Base-by-base conservation (phyloP, 352 stramenopile species). In the Globisporangium spinosum region DNA sequence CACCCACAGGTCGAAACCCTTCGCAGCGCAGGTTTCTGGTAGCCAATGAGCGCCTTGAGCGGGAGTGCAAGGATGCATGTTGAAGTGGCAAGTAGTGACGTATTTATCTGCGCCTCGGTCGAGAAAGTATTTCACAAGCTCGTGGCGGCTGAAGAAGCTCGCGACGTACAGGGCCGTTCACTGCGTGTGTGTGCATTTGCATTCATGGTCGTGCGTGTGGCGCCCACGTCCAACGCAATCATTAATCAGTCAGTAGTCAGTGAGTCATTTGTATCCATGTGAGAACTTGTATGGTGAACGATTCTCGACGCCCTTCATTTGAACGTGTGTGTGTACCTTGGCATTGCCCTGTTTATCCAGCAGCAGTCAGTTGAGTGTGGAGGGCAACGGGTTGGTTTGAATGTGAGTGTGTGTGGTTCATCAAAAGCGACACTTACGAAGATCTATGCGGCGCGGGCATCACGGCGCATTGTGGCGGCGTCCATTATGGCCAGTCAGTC, bases 81-180 rank as follows among this genome's bases (percentile, higher is more conserved):
- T 27, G 25, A 27, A 40, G 4, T 40, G 34, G 3, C 22, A 17
- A 17, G 13, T 43, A 54, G 5, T 22, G 20, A 73, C 72, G 9
- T 64, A 91, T 81, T 75, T 86, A 68, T 91, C 85, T n/a, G 82
- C 82, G n/a, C 85, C 85, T 62, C 70, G 72, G 34, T 62, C 23
- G 25, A 91, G 57, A 59, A 93, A 70, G 10, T 80, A 54, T 58
- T 71, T 69, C 17, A 90, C 80, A 34, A 88, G 70, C 35, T 89
- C 76, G 38, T 79, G 68, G 2, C 80, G 77, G 0, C 73, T 76
- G 40, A 90, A 89, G 70, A 89, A 90, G 67, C 82, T 90, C 3
- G 85, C 81, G n/a, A 88, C 65, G 34, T 90, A 89, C 67, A 93
- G 65, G 17, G 80, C 69, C 4, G 81, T 90, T 45, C 82, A 69